Evolutionary conservation across 441 rosid genomes (phyloP).

Genomic region (Lagerstroemia fauriei): DNA sequence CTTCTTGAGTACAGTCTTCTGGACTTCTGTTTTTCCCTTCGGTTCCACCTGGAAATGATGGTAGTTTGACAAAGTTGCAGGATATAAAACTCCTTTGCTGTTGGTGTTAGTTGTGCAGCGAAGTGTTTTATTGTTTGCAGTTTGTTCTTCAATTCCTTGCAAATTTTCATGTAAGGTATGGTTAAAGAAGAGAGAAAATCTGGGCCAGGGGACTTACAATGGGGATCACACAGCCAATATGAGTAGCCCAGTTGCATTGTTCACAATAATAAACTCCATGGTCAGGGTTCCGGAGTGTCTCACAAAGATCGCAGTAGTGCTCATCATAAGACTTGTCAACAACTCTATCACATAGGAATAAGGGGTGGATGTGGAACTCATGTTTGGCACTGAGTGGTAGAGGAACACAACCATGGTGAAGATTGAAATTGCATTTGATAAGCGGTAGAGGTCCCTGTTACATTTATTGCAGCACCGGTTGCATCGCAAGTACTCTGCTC

Average conservation of each 20-base stretch:
- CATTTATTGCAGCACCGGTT: background rate
- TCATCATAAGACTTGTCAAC: background rate
- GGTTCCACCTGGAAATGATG: background rate
- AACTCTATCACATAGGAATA: background rate
- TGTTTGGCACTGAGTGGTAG: background rate
- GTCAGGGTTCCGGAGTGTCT: background rate
- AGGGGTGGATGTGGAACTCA: background rate
- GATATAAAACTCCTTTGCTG: too few species aligned
- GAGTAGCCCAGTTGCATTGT: background rate
- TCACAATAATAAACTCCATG: constrained; percentile 5
- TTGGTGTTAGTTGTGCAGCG: too few species aligned
- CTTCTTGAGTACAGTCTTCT: too few species aligned
- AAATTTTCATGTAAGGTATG: too few species aligned
- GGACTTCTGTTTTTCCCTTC: background rate
- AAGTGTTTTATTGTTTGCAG: too few species aligned
- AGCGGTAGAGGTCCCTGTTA: background rate
- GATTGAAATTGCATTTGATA: background rate
- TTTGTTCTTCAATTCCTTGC: background rate
- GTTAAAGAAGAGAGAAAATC: too few species aligned
- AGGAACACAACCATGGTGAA: constrained; percentile 4
- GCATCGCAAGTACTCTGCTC: background rate
- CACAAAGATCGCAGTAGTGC: background rate
- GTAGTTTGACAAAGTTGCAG: too few species aligned
- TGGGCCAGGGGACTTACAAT: background rate
- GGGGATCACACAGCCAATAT: background rate